A percentile compares a stretch with the other conserved stretches of the same genome.
These are phyloP conservation scores for Psilocybe cubensis DNA, from an alignment of 768 basidiomycete genomes.

Conservation along the genomic window DNA sequence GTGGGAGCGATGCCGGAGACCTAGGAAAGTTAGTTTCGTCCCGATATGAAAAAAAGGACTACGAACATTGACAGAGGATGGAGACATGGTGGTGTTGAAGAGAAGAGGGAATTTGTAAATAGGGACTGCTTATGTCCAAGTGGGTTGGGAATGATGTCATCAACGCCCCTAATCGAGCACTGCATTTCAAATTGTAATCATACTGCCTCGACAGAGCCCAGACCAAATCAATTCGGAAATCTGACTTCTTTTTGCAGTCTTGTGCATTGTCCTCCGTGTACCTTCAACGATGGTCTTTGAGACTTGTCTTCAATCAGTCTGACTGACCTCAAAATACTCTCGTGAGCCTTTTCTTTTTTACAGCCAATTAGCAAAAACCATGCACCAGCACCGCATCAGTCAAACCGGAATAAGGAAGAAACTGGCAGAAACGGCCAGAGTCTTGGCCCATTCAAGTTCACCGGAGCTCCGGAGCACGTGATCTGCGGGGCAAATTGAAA, in stretches of 20 bases:
- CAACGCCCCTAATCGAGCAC: constrained; percentile 6
- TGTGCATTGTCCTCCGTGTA: background rate
- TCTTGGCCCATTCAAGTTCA: too few species aligned
- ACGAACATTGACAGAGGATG: constrained; percentile 50
- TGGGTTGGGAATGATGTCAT: constrained; percentile 19
- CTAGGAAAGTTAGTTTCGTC: constrained; percentile 34
- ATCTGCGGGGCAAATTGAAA: constrained; percentile 6
- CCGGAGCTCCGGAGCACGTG: constrained; percentile 1
- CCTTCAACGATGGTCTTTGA: background rate
- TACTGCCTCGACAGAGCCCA: background rate
- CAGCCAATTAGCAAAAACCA: too few species aligned
- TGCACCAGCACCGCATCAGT: too few species aligned
- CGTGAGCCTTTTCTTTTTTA: too few species aligned
- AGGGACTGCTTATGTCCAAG: background rate
- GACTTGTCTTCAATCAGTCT: too few species aligned
- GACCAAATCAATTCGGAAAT: background rate
- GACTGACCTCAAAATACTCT: too few species aligned
- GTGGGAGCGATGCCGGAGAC: constrained; percentile 71
- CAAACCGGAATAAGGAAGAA: background rate
- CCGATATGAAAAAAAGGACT: background rate
- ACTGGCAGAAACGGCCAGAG: background rate
- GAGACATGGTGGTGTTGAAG: constrained; percentile 40
- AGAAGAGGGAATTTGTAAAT: constrained; percentile 16
- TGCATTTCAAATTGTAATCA: background rate
- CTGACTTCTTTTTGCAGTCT: background rate